A percentile compares a stretch with the other conserved stretches of the same genome.
These are phyloP conservation scores for Annulohypoxylon moriforme DNA, from an alignment of 495 filamentous ascomycete species.

Conservation along the genomic window DNA sequence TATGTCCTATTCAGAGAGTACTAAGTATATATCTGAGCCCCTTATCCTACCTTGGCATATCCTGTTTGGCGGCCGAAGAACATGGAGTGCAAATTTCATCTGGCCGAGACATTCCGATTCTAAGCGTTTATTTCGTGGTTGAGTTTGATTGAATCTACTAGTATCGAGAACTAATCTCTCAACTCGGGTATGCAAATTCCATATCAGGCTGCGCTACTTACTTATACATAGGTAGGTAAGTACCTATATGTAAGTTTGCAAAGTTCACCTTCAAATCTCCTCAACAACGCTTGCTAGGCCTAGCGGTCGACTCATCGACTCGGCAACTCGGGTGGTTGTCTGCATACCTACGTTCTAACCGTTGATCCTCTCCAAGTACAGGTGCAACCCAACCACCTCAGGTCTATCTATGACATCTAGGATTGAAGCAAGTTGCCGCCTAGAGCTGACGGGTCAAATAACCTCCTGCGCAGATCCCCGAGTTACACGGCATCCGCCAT, in stretches of 20 bases:
- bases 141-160: not conserved
- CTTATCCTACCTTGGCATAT: not conserved
- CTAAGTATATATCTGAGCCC: not conserved
- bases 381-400: conserved; percentile 40
- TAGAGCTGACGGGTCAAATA: conserved; percentile 41
- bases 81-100: not conserved
- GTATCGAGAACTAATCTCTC: not conserved
- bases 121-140: not conserved
- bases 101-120: not conserved
- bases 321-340: conserved; percentile 42
- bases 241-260: no score
- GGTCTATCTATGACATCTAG: conserved; percentile 8
- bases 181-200: not conserved
- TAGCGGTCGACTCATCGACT: conserved; percentile 26
- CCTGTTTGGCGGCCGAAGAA: not conserved
- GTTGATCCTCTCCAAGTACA: conserved; percentile 33
- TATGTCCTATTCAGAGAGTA: not conserved
- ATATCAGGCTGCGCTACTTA: not conserved
- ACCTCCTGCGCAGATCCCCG: conserved; percentile 44
- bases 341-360: conserved; percentile 42
- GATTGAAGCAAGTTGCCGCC: conserved; percentile 33
- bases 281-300: not conserved
- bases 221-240: no score
- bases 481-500: conserved; percentile 37
- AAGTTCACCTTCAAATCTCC: not conserved